Conservation (phyloP, 441 rosid genomes). For the Theobroma grandiflorum region DNA sequence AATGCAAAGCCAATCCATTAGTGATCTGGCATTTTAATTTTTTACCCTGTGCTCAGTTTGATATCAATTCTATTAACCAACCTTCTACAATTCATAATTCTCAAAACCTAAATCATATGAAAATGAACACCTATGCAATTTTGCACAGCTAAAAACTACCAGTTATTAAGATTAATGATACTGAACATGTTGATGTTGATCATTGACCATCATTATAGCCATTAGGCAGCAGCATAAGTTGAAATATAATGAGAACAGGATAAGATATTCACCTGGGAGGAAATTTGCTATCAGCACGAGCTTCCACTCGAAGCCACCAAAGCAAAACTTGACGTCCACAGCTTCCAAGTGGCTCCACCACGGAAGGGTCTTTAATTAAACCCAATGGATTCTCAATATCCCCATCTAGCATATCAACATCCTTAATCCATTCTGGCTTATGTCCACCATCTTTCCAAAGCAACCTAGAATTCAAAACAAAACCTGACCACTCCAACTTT, state of each 20-base stretch:
- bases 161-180: not conserved
- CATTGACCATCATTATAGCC: not conserved
- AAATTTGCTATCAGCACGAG: conserved; percentile 96
- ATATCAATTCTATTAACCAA: not conserved
- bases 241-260: conserved; percentile 11
- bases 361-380: conserved; percentile 68
- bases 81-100: conserved; percentile 16
- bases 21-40: not conserved
- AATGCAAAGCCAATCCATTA: conserved; percentile 12
- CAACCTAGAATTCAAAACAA: conserved; percentile 87
- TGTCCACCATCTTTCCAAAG: conserved; percentile 80
- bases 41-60: conserved; percentile 4
- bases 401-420: conserved; percentile 60
- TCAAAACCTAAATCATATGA: conserved; percentile 23
- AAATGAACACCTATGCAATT: conserved; percentile 6
- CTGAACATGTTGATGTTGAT: not conserved
- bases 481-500: conserved; percentile 97
- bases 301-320: conserved; percentile 99
- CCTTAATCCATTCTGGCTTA: conserved; percentile 86
- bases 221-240: not conserved
- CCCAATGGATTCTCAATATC: conserved; percentile 77
- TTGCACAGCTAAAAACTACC: not conserved
- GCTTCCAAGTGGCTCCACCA: conserved; percentile 95
- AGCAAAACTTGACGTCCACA: conserved; percentile 92
- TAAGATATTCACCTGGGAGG: conserved; percentile 81